Evolutionary conservation across 1,284 basidiomycete species (phyloP), one percentile per base, ranked within the genome.

Genomic region (Gomphus bonarii): DNA sequence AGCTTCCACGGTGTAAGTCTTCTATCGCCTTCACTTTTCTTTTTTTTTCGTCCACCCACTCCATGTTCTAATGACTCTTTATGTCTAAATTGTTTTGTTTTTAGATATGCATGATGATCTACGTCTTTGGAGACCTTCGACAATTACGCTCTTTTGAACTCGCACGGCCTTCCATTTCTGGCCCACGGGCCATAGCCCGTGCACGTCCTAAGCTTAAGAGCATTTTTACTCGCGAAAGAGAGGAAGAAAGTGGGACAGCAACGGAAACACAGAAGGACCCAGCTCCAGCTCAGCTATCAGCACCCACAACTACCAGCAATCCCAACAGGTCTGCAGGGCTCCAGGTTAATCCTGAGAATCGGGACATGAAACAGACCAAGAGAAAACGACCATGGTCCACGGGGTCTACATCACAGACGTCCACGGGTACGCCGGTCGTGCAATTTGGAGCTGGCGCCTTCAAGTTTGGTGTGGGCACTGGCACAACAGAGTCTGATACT

Each of bases 61-160:
- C 42, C 18, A 6, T 5, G 4, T 3, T 38, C 36, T 38, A 38
- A 7, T 12, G 9, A 38, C 36, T 12, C 11, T 33, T 10, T 33
- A 10, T 33, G 10, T 33, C 10, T 33, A 33, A 33, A 4, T 33
- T 10, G 5, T 33, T 22, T 3, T 1, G 3, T 22, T 22, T 11
- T n/a, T 54, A 66, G 69, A 67, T 72, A 33, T 73, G 70, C 62
- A 76, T 84, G 60, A 85, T 86, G 67, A 80, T 90, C 12, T 90
- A 88, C 66, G 65, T 90, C 25, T 88, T 89, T 64, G 87, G 87
- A n/a, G 87, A 90, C 67, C 72, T 88, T 31, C 75, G 87, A 9
- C 88, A 90, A 64, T 74, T 90, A 16, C 79, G 84, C 63, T 84
- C 81, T 60, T 88, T 88, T 64, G 87, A 90, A 66, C 78, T 90